A percentile compares a stretch with the other conserved stretches of the same genome.
Conservation (phyloP, 225 moss, liverwort and hornwort species). For the Anthoceros angustus region DNA sequence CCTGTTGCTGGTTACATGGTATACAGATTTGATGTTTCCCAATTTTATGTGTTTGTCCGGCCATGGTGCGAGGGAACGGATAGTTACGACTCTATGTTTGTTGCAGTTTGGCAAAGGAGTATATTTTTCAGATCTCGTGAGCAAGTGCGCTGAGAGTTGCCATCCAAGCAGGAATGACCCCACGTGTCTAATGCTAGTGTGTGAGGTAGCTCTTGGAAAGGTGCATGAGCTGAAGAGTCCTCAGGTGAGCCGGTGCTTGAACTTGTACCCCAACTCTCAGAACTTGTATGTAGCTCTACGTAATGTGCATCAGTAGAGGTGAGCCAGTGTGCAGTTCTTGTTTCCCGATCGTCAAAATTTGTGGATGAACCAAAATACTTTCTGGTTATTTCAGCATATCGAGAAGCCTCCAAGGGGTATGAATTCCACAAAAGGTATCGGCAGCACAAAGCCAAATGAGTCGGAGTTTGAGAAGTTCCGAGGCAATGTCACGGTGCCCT, state of each 20-base stretch:
- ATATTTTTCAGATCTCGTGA: constrained; percentile 92
- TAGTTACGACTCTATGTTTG: constrained; percentile 8
- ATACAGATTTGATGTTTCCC: constrained; percentile 5
- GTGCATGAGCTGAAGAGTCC: constrained; percentile 49
- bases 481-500: constrained; percentile 67
- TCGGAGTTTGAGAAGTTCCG: constrained; percentile 58
- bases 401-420: constrained; percentile 56
- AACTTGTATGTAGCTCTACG: background rate
- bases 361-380: constrained; percentile 4
- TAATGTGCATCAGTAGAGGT: background rate
- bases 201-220: constrained; percentile 89
- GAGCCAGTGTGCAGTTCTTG: background rate
- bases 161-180: constrained; percentile 55
- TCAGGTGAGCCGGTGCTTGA: constrained; percentile 27
- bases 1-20: constrained; percentile 97
- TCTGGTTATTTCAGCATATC: constrained; percentile 45
- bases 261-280: background rate
- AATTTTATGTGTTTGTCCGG: background rate
- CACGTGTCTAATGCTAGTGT: constrained; percentile 64
- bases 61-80: background rate
- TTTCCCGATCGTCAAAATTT: background rate
- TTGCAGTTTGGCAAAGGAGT: constrained; percentile 92
- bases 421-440: constrained; percentile 70
- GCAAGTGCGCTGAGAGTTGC: constrained; percentile 96
- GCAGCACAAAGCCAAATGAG: constrained; percentile 50